Percentiles rank a stretch among this genome's conserved stretches.
Conservation (phyloP, 805 yeast genomes). For the Pichia rugopelliculosa region DNA sequence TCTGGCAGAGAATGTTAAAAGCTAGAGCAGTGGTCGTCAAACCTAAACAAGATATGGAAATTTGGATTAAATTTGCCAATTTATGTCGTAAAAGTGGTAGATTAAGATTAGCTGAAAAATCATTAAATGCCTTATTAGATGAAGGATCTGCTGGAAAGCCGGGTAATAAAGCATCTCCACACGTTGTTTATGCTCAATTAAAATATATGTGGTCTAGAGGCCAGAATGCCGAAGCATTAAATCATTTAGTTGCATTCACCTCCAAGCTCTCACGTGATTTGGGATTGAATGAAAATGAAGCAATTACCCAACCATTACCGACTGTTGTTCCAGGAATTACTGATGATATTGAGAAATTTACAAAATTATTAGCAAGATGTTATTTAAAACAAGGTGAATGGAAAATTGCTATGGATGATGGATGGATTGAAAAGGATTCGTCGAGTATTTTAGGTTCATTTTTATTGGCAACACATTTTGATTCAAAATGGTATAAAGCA, state of each 20-base stretch:
- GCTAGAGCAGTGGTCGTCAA: constrained; percentile 88
- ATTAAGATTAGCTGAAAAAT: constrained; percentile 84
- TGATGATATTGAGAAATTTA: constrained; percentile 73
- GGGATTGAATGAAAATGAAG: constrained; percentile 79
- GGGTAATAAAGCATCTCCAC: constrained; percentile 81
- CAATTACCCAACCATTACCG: constrained; percentile 81
- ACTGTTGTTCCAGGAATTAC: constrained; percentile 63
- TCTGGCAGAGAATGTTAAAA: constrained; percentile 95
- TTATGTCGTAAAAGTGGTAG: constrained; percentile 92
- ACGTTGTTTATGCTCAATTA: constrained; percentile 93
- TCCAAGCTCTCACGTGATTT: constrained; percentile 83
- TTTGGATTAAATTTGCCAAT: constrained; percentile 98
- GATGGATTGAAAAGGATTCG: constrained; percentile 68
- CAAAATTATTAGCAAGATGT: constrained; percentile 83
- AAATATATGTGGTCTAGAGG: constrained; percentile 97
- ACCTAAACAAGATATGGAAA: constrained; percentile 94
- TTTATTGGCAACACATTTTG: constrained; percentile 90
- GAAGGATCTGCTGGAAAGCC: constrained; percentile 39
- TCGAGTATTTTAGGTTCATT: constrained; percentile 88
- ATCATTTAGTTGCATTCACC: constrained; percentile 82
- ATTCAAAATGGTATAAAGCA: constrained; percentile 90
- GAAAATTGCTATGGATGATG: constrained; percentile 75
- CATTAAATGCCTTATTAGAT: constrained; percentile 71
- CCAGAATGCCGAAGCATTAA: constrained; percentile 75
- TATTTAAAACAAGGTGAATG: constrained; percentile 98